A percentile compares a stretch with the other conserved stretches of the same genome.
Conservation (phyloP, 352 stramenopile genomes). For the Pythium grandisporangium region DNA sequence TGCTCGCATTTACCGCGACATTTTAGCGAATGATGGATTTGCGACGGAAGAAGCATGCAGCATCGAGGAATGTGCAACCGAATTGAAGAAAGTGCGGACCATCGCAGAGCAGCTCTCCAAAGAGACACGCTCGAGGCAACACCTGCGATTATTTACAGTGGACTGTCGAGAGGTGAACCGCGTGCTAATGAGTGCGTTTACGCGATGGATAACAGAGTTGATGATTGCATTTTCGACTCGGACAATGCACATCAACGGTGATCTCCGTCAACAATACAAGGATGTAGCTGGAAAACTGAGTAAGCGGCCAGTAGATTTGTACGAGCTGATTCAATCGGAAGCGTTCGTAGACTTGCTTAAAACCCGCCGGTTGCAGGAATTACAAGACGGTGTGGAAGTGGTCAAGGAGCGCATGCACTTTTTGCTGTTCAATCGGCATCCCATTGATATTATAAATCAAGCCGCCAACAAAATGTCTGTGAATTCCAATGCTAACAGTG, state of each 20-base stretch:
- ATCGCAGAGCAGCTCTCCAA: slow-evolving; percentile 14
- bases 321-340: slow-evolving; percentile 65
- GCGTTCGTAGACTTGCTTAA: slow-evolving; percentile 44
- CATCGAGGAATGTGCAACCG: slow-evolving; percentile 14
- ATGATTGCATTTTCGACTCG: slow-evolving; percentile 39
- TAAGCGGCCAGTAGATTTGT: slow-evolving; percentile 57
- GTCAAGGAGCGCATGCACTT: slow-evolving; percentile 61
- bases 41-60: slow-evolving; percentile 8
- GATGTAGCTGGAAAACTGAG: slow-evolving; percentile 47
- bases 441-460: slow-evolving; percentile 16
- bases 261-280: slow-evolving; percentile 67
- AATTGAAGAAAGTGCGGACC: slow-evolving; percentile 19
- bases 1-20: slow-evolving; percentile 17
- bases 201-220: slow-evolving; percentile 26
- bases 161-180: slow-evolving; percentile 40
- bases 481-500: not conserved
- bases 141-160: slow-evolving; percentile 38
- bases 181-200: slow-evolving; percentile 23
- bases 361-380: slow-evolving; percentile 21
- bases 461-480: too few species aligned
- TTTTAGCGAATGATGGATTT: slow-evolving; percentile 10
- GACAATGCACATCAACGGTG: slow-evolving; percentile 32
- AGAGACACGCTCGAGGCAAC: slow-evolving; percentile 12
- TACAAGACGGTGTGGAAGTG: slow-evolving; percentile 27
- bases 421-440: slow-evolving; percentile 48